Percentiles rank a stretch among this genome's conserved stretches.
Conservation (phyloP, 495 filamentous ascomycete genomes). For the Mycothermus thermophilus region DNA sequence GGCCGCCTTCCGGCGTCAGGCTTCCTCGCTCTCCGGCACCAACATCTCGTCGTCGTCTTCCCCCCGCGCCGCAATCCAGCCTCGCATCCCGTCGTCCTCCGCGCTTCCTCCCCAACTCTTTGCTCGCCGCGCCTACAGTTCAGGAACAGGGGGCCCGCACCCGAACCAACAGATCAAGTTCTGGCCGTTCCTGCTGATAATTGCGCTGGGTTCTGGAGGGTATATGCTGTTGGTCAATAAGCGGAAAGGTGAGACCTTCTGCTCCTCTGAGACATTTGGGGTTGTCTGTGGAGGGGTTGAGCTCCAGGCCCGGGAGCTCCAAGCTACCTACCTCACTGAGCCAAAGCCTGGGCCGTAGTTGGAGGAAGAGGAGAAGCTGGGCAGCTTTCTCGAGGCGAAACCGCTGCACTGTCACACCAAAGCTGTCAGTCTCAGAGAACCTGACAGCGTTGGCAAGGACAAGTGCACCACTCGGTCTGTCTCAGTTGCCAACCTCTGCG, state of each 20-base stretch:
- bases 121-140: constrained; percentile 19
- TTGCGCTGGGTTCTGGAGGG: constrained; percentile 30
- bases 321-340: too few relatives aligned
- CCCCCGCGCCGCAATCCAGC: neutral
- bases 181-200: constrained; percentile 36
- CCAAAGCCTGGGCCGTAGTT: too few relatives aligned
- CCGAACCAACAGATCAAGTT: constrained; percentile 30
- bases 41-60: neutral
- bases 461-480: too few relatives aligned
- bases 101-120: constrained; percentile 3
- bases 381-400: too few relatives aligned
- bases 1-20: neutral
- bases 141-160: constrained; percentile 1
- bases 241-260: constrained; percentile 14
- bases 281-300: too few relatives aligned
- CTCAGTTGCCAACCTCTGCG: neutral
- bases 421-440: too few relatives aligned
- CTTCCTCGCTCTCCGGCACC: too few relatives aligned
- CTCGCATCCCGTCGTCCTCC: too few relatives aligned
- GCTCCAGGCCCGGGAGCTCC: too few relatives aligned
- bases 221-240: constrained; percentile 32
- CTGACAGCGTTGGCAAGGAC: too few relatives aligned
- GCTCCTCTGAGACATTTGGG: neutral
- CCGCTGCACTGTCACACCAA: too few relatives aligned
- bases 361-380: too few relatives aligned